phyloP scores from a whole-genome alignment of 768 basidiomycete genomes.

The Psilocybe cyanescens region DNA sequence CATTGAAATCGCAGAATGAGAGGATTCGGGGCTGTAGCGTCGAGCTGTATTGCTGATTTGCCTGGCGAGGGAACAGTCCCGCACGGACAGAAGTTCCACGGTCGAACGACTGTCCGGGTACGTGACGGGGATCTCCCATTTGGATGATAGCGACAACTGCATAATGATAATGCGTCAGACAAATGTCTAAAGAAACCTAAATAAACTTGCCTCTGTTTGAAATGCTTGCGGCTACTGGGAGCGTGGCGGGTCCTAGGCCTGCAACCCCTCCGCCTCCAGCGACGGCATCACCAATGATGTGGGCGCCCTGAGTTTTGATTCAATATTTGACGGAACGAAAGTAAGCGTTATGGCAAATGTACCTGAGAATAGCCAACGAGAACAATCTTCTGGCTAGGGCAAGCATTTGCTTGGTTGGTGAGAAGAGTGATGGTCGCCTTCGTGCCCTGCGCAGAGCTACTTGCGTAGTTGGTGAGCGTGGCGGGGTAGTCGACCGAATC shows the following conservation, averaged over 20 bases:
- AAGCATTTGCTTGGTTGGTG: slow-evolving; percentile 26
- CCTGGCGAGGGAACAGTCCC: slow-evolving; percentile 24
- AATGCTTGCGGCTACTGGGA: slow-evolving; percentile 23
- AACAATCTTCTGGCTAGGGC: slow-evolving; percentile 34
- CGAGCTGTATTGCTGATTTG: slow-evolving; percentile 26
- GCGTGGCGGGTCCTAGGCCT: slow-evolving; percentile 24
- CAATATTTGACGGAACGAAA: neutral
- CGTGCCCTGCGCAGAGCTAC: slow-evolving; percentile 31
- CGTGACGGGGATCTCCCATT: slow-evolving; percentile 32
- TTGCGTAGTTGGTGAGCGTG: slow-evolving; percentile 29
- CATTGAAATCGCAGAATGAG: slow-evolving; percentile 30
- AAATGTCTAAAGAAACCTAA: neutral
- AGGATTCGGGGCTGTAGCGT: slow-evolving; percentile 26
- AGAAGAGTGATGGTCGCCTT: slow-evolving; percentile 27
- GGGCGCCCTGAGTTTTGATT: slow-evolving; percentile 25
- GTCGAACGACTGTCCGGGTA: slow-evolving; percentile 28
- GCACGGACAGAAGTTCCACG: slow-evolving; percentile 22
- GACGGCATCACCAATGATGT: slow-evolving; percentile 32
- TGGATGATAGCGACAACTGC: slow-evolving; percentile 30
- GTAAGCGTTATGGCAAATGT: neutral
- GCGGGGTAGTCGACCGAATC: slow-evolving; percentile 32
- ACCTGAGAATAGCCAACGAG: slow-evolving; percentile 33
- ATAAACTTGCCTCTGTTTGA: slow-evolving; percentile 12
- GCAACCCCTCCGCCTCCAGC: slow-evolving; percentile 27
- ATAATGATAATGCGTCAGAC: neutral